Base-by-base conservation (phyloP, 495 filamentous ascomycete genomes). In the Penicillium pancosmium region DNA sequence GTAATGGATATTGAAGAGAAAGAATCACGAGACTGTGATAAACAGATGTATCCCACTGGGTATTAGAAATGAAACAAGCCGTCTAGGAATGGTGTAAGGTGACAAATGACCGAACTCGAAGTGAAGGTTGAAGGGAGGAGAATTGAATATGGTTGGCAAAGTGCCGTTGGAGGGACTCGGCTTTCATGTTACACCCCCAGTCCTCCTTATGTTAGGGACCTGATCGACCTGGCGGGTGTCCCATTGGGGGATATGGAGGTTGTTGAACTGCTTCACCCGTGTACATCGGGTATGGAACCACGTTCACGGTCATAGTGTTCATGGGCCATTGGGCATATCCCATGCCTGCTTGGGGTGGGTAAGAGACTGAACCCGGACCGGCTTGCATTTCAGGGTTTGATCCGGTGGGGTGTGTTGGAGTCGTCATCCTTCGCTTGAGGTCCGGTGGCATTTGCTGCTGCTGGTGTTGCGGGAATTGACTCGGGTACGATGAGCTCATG, bases 401-500 rank as follows among this genome's bases (percentile, higher is more conserved):
- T 9, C 38, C 56, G 19, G 73, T 60, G 0, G 62, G 44, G 27
- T 78, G 72, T 13, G 72, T 68, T 3, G 77, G 77, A 33, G 72
- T 78, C n/a, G 76, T 78, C 70, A 80, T 74, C 50, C 76, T 64
- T 18, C 73, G 69, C 55, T 79, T 78, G 31, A 75, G 60, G 54
- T 80, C 77, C 1, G 73, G 65, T 4, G 69, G 58, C 48, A 78
- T 70, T n/a, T 72, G 72, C 13, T 59, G 70, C 16, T 72, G 71
- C 27, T 31, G 27, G 5, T 31, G 27, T 15, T 58, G 70, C 23
- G 68, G 65, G 21, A 67, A 76, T 51, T 66, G 72, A 16, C 38
- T 62, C 12, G 70, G 68, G 27, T 62, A 73, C 11, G 70, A 68
- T 5, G 69, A 43, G 7, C 60, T 55, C 66, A 77, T 70, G 11